A percentile compares a stretch with the other conserved stretches of the same genome.
phyloP scores from a whole-genome alignment of 164 flowering plant genomes.

The Macadamia tetraphylla region DNA sequence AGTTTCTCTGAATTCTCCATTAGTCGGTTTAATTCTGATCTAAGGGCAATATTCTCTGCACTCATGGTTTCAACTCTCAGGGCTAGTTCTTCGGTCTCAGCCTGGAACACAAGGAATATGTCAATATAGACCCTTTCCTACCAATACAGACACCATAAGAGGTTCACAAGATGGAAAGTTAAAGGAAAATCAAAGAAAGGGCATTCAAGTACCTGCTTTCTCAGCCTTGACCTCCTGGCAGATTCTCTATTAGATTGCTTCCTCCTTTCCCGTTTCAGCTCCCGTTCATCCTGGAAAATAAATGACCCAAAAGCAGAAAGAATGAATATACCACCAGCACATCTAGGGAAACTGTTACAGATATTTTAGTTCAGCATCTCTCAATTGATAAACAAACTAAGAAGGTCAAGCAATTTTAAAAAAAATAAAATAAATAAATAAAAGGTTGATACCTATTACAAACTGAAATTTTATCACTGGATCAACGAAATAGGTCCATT shows the following conservation, averaged over 20 bases:
- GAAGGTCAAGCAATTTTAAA: too few relatives aligned
- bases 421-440: too few relatives aligned
- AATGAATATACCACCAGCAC: not conserved
- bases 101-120: conserved; percentile 34
- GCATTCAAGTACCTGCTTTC: conserved; percentile 67
- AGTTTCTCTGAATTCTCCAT: conserved; percentile 56
- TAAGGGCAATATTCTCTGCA: conserved; percentile 65
- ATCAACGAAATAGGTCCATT: too few relatives aligned
- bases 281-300: conserved; percentile 60
- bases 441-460: too few relatives aligned
- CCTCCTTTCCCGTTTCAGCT: conserved; percentile 81
- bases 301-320: not conserved
- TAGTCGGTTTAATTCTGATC: conserved; percentile 55
- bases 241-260: conserved; percentile 98
- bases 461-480: too few relatives aligned
- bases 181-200: not conserved
- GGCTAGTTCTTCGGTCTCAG: conserved; percentile 83
- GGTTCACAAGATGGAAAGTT: not conserved
- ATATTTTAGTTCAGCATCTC: not conserved
- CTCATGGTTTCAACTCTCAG: conserved; percentile 58
- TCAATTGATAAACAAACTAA: too few relatives aligned
- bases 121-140: not conserved
- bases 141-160: not conserved
- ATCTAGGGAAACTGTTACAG: not conserved
- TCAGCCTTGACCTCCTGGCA: conserved; percentile 90